Base-by-base conservation (phyloP, 1,139 yeast genomes). In the Geotrichum carabidarum region DNA sequence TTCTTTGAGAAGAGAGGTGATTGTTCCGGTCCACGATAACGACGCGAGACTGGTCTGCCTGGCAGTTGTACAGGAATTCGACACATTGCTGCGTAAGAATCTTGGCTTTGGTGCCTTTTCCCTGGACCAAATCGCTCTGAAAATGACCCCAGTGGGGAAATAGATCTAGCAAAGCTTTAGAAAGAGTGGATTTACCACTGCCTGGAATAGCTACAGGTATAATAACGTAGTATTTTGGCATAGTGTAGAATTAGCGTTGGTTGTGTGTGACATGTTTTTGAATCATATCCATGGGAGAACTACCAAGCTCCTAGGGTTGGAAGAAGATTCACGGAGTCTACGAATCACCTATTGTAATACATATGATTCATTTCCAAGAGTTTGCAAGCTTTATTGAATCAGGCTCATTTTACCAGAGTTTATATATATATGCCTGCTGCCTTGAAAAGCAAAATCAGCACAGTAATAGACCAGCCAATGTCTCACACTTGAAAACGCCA, bases 141-240 rank as follows among this genome's bases (percentile, higher is more conserved):
- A 88, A 76, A 63, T 84, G 89, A 0, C 79, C 83, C 86, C 95
- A 84, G 0, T 73, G 70, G 0, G 85, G 82, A 55, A 75, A 84
- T 27, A 91, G 66, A 8, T 76, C 67, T 0, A 67, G 62, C 44
- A 93, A 71, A 0, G 93, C 83, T 48, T 78, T 68, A 4, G 89
- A 81, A 0, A 88, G 79, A 0, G 97, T 89, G 0, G 98, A 90
- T 66, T 93, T 93, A 6, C 99, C 99, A 68, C 97, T 88, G 0
- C 98, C 99, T 51, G 93, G 80, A 0, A 96, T 89, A 0, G 98
- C 90, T 12, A 91, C 81, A 0, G 98, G 94, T 1, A 90, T 78
- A 0, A 93, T 64, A 0, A 87, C 78, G 65, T 81, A 88, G 27
- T 3, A 22, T 63, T 82, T 82, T 3, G 15, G 42, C 14, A 34